Base-by-base conservation (phyloP, 768 basidiomycete genomes). In the Amanita rimosa region DNA sequence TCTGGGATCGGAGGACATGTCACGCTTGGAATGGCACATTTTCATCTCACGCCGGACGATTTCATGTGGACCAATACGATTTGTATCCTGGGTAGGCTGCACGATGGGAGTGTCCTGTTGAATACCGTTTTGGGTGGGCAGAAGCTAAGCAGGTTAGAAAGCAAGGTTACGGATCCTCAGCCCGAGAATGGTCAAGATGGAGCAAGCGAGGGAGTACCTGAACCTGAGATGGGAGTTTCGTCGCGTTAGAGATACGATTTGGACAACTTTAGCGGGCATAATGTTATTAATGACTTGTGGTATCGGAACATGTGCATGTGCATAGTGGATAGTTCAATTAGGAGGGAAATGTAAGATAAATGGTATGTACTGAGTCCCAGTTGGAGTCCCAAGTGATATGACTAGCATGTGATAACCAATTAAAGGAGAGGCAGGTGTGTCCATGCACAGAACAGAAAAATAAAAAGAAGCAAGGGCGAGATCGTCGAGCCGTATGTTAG, bases 391-490 rank as follows among this genome's bases (percentile, higher is more conserved):
- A 49, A 33, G 41, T 29, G 13, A 41, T 26, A 49, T 41, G 48
- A 38, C 48, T 49, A 49, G 48, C 48, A 49, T 49, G 48, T 49
- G 29, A 31, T 42, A 33, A 49, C 19, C 21, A 10, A 42, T 17
- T 31, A 42, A 49, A 49, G 24, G 48, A 49, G 40, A 42, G 48
- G 48, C 40, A 49, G 48, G 48, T 43, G 48, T 49, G 48, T 49
- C 48, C 48, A 49, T 35, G 48, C 48, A 49, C 48, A 42, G 26
- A 43, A 49, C 43, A 35, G 22, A 33, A 19, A 19, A 9, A 40
- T 27, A 16, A 49, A 49, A 49, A 43, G 37, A 48, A 39, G 47
- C 47, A 48, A 33, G 10, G 41, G 16, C 37, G 39, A 48, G 47
- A 48, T 48, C 37, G 17, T 29, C 29, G 13, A 49, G 27, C 31